Evolutionary conservation across 768 basidiomycete species (phyloP).

Genomic region (Cantharellus cinnabarinus): DNA sequence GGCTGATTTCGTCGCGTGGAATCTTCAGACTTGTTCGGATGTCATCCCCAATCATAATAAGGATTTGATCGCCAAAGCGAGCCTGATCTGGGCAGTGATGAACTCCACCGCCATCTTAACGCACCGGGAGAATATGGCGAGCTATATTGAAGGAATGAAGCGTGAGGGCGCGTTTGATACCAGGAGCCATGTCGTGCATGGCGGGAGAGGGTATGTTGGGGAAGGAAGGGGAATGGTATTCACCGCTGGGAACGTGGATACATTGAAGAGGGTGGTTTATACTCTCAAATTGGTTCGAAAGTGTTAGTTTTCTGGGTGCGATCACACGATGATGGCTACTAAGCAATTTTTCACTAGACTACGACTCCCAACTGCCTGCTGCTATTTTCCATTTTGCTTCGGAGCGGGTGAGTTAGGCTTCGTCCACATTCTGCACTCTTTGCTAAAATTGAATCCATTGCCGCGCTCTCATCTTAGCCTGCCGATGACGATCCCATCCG

Average conservation of each 20-base stretch:
- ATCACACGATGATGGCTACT: no score
- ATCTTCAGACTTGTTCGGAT: constrained; percentile 13
- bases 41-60: constrained; percentile 16
- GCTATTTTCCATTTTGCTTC: not conserved
- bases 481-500: constrained; percentile 13
- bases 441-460: constrained; percentile 7
- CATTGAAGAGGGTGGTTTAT: constrained; percentile 14
- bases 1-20: constrained; percentile 17
- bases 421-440: not conserved
- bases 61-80: constrained; percentile 6
- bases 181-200: not conserved
- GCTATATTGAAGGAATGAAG: constrained; percentile 4
- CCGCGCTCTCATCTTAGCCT: constrained; percentile 15
- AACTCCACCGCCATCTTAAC: constrained; percentile 5
- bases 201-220: constrained; percentile 2
- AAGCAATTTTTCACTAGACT: not conserved
- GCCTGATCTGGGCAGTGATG: constrained; percentile 5
- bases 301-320: not conserved
- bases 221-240: constrained; percentile 20
- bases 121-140: constrained; percentile 8
- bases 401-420: not conserved
- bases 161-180: constrained; percentile 6
- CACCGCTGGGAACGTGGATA: constrained; percentile 26
- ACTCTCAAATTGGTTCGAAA: constrained; percentile 13
- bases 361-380: not conserved